Evolutionary conservation across 1,139 yeast species (phyloP).

Genomic region (Lodderomyces margitis): DNA sequence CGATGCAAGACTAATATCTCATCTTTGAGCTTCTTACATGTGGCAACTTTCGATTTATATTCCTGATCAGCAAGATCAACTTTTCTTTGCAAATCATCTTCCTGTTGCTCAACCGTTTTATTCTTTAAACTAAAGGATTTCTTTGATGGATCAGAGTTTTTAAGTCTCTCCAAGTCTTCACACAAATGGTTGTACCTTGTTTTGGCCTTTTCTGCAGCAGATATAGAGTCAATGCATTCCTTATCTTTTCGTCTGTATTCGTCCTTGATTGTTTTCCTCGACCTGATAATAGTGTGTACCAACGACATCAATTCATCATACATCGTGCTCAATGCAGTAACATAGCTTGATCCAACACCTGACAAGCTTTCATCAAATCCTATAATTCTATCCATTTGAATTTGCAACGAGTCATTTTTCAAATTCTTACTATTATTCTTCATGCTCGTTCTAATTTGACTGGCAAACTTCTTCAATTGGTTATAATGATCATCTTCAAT

Average conservation of each 20-base stretch:
- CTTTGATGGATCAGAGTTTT: slow-evolving; percentile 79
- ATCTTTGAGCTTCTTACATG: slow-evolving; percentile 70
- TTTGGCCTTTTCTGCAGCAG: slow-evolving; percentile 85
- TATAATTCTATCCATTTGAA: slow-evolving; percentile 65
- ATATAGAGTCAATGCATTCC: slow-evolving; percentile 78
- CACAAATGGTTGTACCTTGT: slow-evolving; percentile 76
- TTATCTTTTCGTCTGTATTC: slow-evolving; percentile 80
- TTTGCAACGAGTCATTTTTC: slow-evolving; percentile 68
- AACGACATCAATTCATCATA: slow-evolving; percentile 80
- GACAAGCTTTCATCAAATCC: slow-evolving; percentile 75
- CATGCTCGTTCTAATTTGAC: slow-evolving; percentile 51
- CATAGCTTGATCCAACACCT: slow-evolving; percentile 73
- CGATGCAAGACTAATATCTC: slow-evolving; percentile 72
- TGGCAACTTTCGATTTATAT: slow-evolving; percentile 71
- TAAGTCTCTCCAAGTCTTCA: slow-evolving; percentile 80
- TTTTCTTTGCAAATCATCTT: slow-evolving; percentile 80
- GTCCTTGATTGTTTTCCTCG: slow-evolving; percentile 77
- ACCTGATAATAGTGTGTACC: slow-evolving; percentile 62
- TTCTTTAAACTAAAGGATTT: slow-evolving; percentile 78
- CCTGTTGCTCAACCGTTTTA: slow-evolving; percentile 83
- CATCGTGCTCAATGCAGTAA: slow-evolving; percentile 79
- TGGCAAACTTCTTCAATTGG: slow-evolving; percentile 67
- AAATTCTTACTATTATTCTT: slow-evolving; percentile 46
- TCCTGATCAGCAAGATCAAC: slow-evolving; percentile 85
- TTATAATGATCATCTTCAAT: slow-evolving; percentile 78